Percentiles rank a stretch among this genome's conserved stretches.
These are phyloP conservation scores for Akanthomyces lecanii DNA, from an alignment of 2,329 filamentous ascomycete genomes.

Conservation along the genomic window DNA sequence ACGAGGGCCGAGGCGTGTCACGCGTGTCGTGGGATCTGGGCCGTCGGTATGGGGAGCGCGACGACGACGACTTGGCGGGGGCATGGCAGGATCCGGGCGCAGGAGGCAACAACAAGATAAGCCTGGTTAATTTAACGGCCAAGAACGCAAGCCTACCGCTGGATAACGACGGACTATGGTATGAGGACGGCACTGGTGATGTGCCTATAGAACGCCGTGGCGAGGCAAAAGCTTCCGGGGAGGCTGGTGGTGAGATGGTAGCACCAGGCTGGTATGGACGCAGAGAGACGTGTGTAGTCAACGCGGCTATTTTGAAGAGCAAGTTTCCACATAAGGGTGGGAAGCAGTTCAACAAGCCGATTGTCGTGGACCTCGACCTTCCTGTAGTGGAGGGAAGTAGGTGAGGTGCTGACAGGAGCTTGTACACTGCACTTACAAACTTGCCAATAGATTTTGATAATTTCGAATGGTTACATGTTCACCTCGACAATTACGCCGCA, in stretches of 20 bases:
- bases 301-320: constrained; percentile 69
- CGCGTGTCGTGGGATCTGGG: constrained; percentile 56
- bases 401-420: background rate
- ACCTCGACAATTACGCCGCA: no score
- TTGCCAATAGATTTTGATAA: no score
- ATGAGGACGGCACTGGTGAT: background rate
- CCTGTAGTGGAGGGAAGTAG: constrained; percentile 38
- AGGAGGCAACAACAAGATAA: constrained; percentile 42
- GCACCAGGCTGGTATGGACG: constrained; percentile 42
- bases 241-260: constrained; percentile 27
- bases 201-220: background rate
- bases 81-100: constrained; percentile 57
- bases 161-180: constrained; percentile 7
- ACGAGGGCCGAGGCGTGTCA: constrained; percentile 62
- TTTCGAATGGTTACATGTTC: no score
- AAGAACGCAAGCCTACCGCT: background rate
- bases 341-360: constrained; percentile 69
- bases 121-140: background rate
- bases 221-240: background rate
- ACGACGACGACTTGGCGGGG: constrained; percentile 40
- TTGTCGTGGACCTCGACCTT: constrained; percentile 78
- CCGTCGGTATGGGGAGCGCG: constrained; percentile 33
- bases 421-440: no score
- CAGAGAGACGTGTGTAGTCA: constrained; percentile 72
- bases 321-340: constrained; percentile 59